Evolutionary conservation across 2,329 filamentous ascomycete genomes (phyloP).

Genomic region (Colletotrichum paranaense): DNA sequence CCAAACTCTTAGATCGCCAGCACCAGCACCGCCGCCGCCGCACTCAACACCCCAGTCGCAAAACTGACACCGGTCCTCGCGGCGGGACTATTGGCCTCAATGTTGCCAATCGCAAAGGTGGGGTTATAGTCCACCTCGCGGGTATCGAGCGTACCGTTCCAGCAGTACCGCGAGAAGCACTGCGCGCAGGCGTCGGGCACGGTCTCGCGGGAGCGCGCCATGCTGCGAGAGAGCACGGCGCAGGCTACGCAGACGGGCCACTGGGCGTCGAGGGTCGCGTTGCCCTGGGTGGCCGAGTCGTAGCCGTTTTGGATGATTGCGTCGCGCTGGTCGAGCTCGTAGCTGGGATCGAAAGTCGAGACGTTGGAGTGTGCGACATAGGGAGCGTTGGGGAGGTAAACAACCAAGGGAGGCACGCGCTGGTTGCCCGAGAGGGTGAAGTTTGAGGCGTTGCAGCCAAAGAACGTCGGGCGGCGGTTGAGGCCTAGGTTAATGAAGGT

Average conservation of each 20-base stretch:
- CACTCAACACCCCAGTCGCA: conserved; percentile 20
- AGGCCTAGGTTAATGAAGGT: conserved; percentile 69
- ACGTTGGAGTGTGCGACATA: conserved; percentile 83
- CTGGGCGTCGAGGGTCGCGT: conserved; percentile 76
- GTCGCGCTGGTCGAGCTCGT: conserved; percentile 76
- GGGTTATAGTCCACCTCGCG: conserved; percentile 44
- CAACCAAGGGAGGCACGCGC: conserved; percentile 74
- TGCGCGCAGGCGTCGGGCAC: conserved; percentile 78
- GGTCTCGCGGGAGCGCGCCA: conserved; percentile 74
- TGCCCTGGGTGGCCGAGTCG: conserved; percentile 84
- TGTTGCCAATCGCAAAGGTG: conserved; percentile 41
- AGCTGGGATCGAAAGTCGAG: conserved; percentile 78
- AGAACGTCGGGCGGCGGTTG: conserved; percentile 71
- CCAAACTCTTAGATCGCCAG: not conserved
- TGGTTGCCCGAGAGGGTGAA: conserved; percentile 60
- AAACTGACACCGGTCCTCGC: conserved; percentile 1
- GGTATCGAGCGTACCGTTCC: conserved; percentile 77
- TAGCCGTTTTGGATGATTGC: conserved; percentile 89
- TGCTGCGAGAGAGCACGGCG: conserved; percentile 82
- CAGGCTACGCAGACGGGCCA: conserved; percentile 92
- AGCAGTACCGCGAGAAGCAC: conserved; percentile 90
- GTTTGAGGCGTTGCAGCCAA: conserved; percentile 67
- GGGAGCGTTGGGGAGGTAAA: conserved; percentile 89
- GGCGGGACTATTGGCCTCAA: conserved; percentile 30
- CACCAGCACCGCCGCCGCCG: not conserved